These are phyloP conservation scores for Trichoderma sp. DNA, from an alignment of 2,329 filamentous ascomycete genomes.

Conservation along the genomic window DNA sequence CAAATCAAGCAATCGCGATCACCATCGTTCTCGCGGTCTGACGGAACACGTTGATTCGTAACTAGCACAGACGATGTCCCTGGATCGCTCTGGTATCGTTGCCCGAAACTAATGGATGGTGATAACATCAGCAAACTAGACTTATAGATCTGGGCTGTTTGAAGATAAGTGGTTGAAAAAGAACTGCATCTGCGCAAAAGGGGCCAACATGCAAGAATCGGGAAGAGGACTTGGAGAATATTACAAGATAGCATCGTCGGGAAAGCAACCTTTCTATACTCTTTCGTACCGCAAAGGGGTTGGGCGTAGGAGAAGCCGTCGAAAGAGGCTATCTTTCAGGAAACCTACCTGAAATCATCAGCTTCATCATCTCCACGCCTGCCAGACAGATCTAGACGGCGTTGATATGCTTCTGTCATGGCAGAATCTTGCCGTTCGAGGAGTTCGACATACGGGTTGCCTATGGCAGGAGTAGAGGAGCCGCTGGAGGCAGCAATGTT, in stretches of 20 bases:
- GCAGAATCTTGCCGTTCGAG: slow-evolving; percentile 40
- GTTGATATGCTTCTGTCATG: slow-evolving; percentile 40
- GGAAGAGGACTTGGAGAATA: not conserved
- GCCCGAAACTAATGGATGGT: slow-evolving; percentile 37
- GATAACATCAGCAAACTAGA: slow-evolving; percentile 8
- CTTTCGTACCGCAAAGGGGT: not conserved
- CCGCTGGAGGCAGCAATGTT: not conserved
- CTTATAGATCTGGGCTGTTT: not conserved
- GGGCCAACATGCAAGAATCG: not conserved
- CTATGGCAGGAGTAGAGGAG: slow-evolving; percentile 32
- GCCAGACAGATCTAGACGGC: slow-evolving; percentile 35
- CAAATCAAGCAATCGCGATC: slow-evolving; percentile 45
- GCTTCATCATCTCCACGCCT: slow-evolving; percentile 34
- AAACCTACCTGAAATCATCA: slow-evolving; percentile 41
- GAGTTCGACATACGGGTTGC: slow-evolving; percentile 39
- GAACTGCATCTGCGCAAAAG: not conserved
- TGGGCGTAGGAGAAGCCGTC: slow-evolving; percentile 13
- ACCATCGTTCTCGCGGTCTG: slow-evolving; percentile 33
- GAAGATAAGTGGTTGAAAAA: not conserved
- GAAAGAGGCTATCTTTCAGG: slow-evolving; percentile 15
- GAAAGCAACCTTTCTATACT: not conserved
- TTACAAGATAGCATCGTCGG: not conserved
- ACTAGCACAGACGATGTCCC: slow-evolving; percentile 38
- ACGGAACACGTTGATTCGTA: slow-evolving; percentile 38
- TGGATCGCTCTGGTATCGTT: slow-evolving; percentile 40